Base-by-base conservation (phyloP, 441 rosid species). In the Lepidium campestre region DNA sequence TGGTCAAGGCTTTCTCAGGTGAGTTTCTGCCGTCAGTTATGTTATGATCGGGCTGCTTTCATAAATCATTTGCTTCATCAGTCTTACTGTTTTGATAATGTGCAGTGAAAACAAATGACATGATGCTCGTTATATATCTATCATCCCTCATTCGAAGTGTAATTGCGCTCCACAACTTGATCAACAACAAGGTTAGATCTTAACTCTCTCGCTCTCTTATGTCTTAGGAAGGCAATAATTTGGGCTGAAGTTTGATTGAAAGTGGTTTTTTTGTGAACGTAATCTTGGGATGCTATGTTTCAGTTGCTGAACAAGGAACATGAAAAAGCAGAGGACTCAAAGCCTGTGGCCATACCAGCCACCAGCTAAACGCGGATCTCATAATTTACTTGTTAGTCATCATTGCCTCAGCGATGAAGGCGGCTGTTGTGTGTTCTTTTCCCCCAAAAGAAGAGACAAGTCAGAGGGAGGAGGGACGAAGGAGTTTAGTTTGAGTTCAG, bases 1-100 rank as follows among this genome's bases (percentile, higher is more conserved):
- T 88, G 81, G 78, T 91, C 65, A 91, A 88, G 83, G 81, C 91
- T 36, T 91, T 91, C 73, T 81, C 91, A 59, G 93, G 97, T 85
- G 70, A 48, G 60, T 22, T 36, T 19, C 32, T 37, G 17, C 10
- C 3, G 40, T 27, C 13, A 34, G 1, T 20, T 19, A 20, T 39
- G 48, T 10, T 11, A 9, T 8, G 34, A 6, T 35, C 42, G 17
- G 32, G 12, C 36, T 37, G 11, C 7, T 27, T 50, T 49, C 34
- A 9, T 40, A 7, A 34, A 48, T 29, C 35, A 27, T 32, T 62
- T 36, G 31, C 40, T 10, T 70, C 62, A 11, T 39, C 36, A 37
- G 15, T 54, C 65, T 53, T 6, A 62, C 9, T 56, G 23, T 20
- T 34, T 36, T 63, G 25, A 22, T 19, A 2, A 18, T 62, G 37